Evolutionary conservation across 129 eudicot species (phyloP).

Genomic region (Flaveria brownii): DNA sequence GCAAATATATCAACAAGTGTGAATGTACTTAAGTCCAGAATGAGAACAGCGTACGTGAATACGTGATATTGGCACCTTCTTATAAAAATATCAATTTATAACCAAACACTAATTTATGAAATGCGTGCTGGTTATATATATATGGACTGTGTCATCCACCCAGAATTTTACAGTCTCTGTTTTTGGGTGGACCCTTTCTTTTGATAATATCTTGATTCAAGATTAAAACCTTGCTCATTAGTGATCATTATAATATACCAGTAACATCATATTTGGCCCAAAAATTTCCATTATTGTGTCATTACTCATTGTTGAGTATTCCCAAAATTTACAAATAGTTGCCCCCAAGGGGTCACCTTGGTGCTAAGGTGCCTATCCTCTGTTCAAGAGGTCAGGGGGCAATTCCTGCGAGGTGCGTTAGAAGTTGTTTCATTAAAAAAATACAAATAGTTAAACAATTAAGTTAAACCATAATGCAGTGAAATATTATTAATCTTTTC

Average conservation of each 20-base stretch:
- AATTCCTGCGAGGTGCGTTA: too few species aligned
- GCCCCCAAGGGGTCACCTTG: too few species aligned
- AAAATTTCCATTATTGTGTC: background rate
- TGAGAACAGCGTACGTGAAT: conserved; percentile 76
- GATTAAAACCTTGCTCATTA: background rate
- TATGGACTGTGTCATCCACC: background rate
- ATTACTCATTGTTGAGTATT: background rate
- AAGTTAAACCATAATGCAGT: conserved; percentile 15
- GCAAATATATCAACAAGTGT: conserved; percentile 64
- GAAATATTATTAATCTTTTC: conserved; percentile 12
- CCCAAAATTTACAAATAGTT: background rate
- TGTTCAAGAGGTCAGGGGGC: too few species aligned
- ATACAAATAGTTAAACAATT: background rate
- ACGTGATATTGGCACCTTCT: conserved; percentile 28
- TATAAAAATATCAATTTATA: background rate
- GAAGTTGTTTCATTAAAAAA: too few species aligned
- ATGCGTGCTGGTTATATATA: background rate
- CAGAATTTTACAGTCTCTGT: background rate
- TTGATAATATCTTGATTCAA: background rate
- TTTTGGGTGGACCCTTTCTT: background rate
- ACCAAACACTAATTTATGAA: background rate
- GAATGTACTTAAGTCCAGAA: conserved; percentile 61
- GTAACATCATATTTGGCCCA: conserved; percentile 1
- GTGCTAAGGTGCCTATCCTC: too few species aligned
- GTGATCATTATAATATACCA: background rate